These are phyloP conservation scores for Inga leiocalycina DNA, from an alignment of 306 rosid species.

Conservation along the genomic window DNA sequence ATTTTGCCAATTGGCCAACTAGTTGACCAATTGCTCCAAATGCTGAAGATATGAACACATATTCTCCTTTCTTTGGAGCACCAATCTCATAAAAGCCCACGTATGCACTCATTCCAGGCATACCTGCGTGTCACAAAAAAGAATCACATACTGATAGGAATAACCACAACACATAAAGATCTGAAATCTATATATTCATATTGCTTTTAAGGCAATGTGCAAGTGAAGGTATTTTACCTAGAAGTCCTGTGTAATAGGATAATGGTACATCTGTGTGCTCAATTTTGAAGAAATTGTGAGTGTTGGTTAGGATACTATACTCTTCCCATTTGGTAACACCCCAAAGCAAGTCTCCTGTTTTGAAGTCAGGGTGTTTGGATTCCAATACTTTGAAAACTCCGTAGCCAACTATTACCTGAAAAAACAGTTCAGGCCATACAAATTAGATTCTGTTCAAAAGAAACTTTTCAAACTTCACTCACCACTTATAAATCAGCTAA, in stretches of 20 bases:
- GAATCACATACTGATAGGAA: not conserved
- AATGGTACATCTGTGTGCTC: conserved; percentile 48
- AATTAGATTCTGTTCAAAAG: not conserved
- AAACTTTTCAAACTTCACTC: not conserved
- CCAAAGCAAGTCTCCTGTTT: conserved; percentile 45
- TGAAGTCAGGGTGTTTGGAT: conserved; percentile 42
- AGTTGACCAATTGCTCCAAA: conserved; percentile 61
- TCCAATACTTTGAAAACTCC: conserved; percentile 52
- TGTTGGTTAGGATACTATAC: conserved; percentile 40
- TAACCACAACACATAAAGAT: not conserved
- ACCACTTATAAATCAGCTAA: not conserved
- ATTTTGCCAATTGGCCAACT: conserved; percentile 58
- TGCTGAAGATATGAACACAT: conserved; percentile 60
- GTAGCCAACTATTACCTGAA: conserved; percentile 44
- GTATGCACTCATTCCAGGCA: conserved; percentile 67
- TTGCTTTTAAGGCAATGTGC: not conserved
- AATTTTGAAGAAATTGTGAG: conserved; percentile 43
- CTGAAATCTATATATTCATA: not conserved
- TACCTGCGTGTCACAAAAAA: conserved; percentile 29
- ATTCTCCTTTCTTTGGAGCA: conserved; percentile 54
- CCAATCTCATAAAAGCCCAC: conserved; percentile 52
- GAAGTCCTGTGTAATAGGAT: conserved; percentile 48
- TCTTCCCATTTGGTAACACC: conserved; percentile 58
- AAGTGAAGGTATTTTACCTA: conserved; percentile 28
- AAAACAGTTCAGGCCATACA: not conserved